Evolutionary conservation across 805 yeast genomes (phyloP), one percentile per base, ranked within the genome.

Genomic region (Candida krabiensis): DNA sequence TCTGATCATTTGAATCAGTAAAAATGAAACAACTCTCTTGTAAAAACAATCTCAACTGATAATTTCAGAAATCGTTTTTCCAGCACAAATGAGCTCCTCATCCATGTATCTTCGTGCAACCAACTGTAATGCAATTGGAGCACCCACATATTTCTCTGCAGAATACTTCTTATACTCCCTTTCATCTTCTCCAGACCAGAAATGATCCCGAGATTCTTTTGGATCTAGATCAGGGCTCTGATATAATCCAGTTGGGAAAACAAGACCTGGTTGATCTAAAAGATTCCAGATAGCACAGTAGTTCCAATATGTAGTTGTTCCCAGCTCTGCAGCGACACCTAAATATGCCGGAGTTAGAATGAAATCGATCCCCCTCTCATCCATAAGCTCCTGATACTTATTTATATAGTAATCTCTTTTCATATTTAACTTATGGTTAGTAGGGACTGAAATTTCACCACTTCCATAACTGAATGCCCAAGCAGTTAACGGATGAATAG

Each of bases 221-320:
- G 60, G 46, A 56, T 82, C 88, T 24, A 71, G 42, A 3, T 38
- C 33, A 21, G 64, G 64, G 54, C 80, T 85, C 53, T 71, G 84
- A 46, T 59, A 66, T 44, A 79, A 60, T 9, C 85, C 79, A 5
- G 86, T 72, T 51, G 84, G 87, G 63, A 79, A 67, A 1, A 71
- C 70, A 37, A 80, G 76, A 27, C 80, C 75, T 28, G 93, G 89
- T 53, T 76, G 70, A 58, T 85, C 93, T 46, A 83, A 59, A 40
- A 83, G 54, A 62, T 85, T 85, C 75, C 79, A 85, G 45, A 82
- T 66, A 2, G 87, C 65, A 9, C 90, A 83, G 66, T 86, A 86
- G 4, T 88, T 83, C 90, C 93, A 86, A 61, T 81, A 83, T 55
- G 73, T 75, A 5, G 82, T 71, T 32, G 63, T 63, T 1, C 58